A percentile compares a stretch with the other conserved stretches of the same genome.
Evolutionary conservation across 495 filamentous ascomycete genomes (phyloP).

Genomic region (Tuber magnatum): DNA sequence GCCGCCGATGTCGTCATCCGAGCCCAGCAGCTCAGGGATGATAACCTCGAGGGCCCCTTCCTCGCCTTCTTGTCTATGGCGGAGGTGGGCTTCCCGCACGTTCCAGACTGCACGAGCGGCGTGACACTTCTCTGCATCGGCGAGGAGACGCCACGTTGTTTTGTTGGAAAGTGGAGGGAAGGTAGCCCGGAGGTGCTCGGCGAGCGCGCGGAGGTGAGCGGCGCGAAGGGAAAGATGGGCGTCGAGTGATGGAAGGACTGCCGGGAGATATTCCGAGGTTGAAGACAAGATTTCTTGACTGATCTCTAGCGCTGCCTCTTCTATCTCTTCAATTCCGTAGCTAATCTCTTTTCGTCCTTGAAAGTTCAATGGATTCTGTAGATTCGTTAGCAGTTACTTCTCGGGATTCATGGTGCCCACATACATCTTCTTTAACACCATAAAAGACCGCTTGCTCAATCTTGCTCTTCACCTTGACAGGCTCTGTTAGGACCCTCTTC

Average conservation of each 20-base stretch:
- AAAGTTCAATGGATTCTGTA: constrained; percentile 72
- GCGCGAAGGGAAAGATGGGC: constrained; percentile 66
- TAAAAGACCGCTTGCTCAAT: constrained; percentile 93
- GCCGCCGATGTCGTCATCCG: constrained; percentile 25
- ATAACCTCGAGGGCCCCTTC: constrained; percentile 34
- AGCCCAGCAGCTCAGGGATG: constrained; percentile 18
- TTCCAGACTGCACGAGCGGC: constrained; percentile 79
- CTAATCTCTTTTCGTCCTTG: constrained; percentile 53
- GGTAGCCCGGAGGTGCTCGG: constrained; percentile 55
- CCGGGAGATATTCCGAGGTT: constrained; percentile 61
- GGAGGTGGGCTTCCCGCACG: constrained; percentile 40
- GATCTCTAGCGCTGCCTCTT: constrained; percentile 66
- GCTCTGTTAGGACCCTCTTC: constrained; percentile 21
- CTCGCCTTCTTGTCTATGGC: constrained; percentile 28
- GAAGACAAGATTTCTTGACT: constrained; percentile 78
- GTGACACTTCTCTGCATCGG: constrained; percentile 80
- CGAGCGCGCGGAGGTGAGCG: constrained; percentile 63
- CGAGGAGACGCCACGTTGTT: constrained; percentile 74
- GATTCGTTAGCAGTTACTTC: constrained; percentile 7
- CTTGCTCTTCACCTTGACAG: constrained; percentile 72
- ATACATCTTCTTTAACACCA: constrained; percentile 55
- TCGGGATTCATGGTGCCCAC: neutral
- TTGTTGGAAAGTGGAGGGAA: constrained; percentile 51
- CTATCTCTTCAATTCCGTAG: constrained; percentile 63
- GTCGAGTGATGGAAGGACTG: constrained; percentile 65